These are phyloP conservation scores for Hyparrhenia diplandra DNA, from an alignment of 176 grass and related monocot species.

Conservation along the genomic window DNA sequence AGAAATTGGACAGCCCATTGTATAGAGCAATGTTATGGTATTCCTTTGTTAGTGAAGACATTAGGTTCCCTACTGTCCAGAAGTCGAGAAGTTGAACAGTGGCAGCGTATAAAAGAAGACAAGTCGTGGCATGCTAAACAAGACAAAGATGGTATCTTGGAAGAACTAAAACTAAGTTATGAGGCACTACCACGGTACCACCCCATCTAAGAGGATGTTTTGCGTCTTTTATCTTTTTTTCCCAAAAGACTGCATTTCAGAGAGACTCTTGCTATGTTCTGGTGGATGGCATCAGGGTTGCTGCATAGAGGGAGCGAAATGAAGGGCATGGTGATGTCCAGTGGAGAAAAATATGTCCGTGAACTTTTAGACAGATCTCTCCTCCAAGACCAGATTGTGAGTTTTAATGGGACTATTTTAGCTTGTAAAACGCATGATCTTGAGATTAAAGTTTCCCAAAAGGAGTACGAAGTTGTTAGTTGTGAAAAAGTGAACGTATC, in stretches of 20 bases:
- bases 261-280: not conserved
- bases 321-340: not conserved
- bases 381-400: not conserved
- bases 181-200: constrained; percentile 3
- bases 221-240: not conserved
- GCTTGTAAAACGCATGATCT: not conserved
- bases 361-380: not conserved
- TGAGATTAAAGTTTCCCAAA: not conserved
- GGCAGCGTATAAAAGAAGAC: not conserved
- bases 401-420: not conserved
- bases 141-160: not conserved
- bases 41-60: constrained; percentile 5
- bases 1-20: not conserved
- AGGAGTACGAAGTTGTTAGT: not conserved
- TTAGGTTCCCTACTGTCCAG: not conserved
- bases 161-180: no score
- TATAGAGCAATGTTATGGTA: not conserved
- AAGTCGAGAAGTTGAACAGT: not conserved
- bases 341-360: not conserved
- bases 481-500: not conserved
- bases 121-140: not conserved
- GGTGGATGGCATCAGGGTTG: not conserved
- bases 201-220: not conserved
- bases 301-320: not conserved
- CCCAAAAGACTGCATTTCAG: not conserved